These are phyloP conservation scores for Epichloe sibirici DNA, from an alignment of 2,329 filamentous ascomycete genomes.

Conservation along the genomic window DNA sequence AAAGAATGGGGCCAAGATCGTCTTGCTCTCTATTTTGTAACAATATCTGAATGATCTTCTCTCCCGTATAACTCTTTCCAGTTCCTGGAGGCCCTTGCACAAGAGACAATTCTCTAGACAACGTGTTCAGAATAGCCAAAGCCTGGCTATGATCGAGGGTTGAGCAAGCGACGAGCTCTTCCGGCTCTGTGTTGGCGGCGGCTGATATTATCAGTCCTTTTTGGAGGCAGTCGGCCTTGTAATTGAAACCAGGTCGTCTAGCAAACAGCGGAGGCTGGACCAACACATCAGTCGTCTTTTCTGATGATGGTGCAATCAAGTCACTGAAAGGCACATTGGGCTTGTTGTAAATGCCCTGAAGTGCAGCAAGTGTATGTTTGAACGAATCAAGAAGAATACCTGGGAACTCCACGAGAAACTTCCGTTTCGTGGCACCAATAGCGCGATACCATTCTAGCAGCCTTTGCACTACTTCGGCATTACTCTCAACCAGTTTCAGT, in stretches of 20 bases:
- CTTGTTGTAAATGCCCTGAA: constrained; percentile 38
- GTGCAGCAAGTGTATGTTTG: constrained; percentile 38
- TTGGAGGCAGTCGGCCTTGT: constrained; percentile 26
- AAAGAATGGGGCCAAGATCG: constrained; percentile 37
- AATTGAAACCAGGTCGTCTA: constrained; percentile 33
- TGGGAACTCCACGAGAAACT: constrained; percentile 47
- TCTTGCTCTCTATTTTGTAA: constrained; percentile 28
- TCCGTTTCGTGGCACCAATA: constrained; percentile 6
- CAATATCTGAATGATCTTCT: constrained; percentile 44
- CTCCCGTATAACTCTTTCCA: constrained; percentile 51
- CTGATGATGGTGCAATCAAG: constrained; percentile 26
- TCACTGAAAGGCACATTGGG: constrained; percentile 36
- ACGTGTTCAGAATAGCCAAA: constrained; percentile 36
- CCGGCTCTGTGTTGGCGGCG: constrained; percentile 7
- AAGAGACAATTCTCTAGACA: constrained; percentile 41
- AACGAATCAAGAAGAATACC: constrained; percentile 47
- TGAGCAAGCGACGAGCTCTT: constrained; percentile 21
- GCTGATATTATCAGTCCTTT: constrained; percentile 14
- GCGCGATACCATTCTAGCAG: constrained; percentile 18
- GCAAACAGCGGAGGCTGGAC: constrained; percentile 40
- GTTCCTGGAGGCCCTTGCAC: constrained; percentile 63
- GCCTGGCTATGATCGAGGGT: constrained; percentile 41
- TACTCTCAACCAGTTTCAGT: constrained; percentile 17
- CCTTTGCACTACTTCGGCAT: constrained; percentile 10
- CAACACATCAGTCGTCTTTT: constrained; percentile 9